phyloP scores from a whole-genome alignment of 805 yeast genomes.

The Candida patagonica region DNA sequence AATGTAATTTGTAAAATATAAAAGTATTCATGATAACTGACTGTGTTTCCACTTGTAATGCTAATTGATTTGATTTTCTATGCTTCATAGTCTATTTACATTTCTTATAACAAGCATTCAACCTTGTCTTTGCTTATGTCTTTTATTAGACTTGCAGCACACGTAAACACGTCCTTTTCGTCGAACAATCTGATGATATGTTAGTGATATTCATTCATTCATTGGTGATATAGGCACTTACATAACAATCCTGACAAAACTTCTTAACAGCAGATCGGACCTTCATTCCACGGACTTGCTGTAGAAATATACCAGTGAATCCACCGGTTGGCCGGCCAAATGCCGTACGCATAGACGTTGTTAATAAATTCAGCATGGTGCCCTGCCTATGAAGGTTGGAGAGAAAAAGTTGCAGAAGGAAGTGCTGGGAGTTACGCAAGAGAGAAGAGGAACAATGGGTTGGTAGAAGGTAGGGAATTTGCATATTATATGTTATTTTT shows the following conservation, averaged over 20 bases:
- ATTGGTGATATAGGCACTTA: slow-evolving; percentile 19
- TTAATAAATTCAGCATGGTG: slow-evolving; percentile 1
- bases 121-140: slow-evolving; percentile 86
- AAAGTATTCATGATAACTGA: background rate
- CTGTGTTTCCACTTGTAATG: background rate
- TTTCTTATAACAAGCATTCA: slow-evolving; percentile 9
- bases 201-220: background rate
- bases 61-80: background rate
- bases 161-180: slow-evolving; percentile 93
- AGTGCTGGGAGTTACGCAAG: no score
- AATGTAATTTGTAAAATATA: background rate
- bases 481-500: no score
- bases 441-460: no score
- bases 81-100: background rate
- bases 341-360: background rate
- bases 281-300: slow-evolving; percentile 63
- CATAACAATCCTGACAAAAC: slow-evolving; percentile 82
- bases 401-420: no score
- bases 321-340: slow-evolving; percentile 1
- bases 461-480: no score
- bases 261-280: slow-evolving; percentile 89
- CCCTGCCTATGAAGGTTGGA: no score
- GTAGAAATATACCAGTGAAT: background rate
- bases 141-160: slow-evolving; percentile 84
- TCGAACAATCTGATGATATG: slow-evolving; percentile 53